Evolutionary conservation across 2,329 filamentous ascomycete species (phyloP).

Genomic region (Sporothrix globosa): DNA sequence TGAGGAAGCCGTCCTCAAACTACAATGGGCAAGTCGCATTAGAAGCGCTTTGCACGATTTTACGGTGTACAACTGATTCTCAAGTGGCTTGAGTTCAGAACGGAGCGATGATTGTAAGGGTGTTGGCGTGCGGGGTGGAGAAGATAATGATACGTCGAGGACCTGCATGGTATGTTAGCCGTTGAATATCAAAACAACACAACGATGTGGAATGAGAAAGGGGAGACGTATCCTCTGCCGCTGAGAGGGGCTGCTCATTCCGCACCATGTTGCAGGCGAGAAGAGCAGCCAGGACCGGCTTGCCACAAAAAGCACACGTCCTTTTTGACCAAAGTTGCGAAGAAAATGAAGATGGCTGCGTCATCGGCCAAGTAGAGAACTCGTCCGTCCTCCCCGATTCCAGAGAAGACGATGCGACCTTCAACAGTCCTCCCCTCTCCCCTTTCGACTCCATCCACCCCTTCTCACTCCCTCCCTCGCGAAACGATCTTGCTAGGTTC

Average conservation of each 20-base stretch:
- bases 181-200: not conserved
- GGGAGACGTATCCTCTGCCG: conserved; percentile 54
- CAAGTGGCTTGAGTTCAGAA: not conserved
- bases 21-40: not conserved
- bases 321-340: conserved; percentile 40
- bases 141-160: not conserved
- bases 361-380: not conserved
- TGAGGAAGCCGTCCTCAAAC: not conserved
- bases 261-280: conserved; percentile 53
- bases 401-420: conserved; percentile 21
- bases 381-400: conserved; percentile 7
- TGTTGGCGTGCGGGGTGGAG: too few species aligned
- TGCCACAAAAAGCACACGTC: conserved; percentile 45
- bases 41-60: not conserved
- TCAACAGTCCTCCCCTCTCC: not conserved
- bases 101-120: too few species aligned
- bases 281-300: conserved; percentile 54
- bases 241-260: conserved; percentile 52
- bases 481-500: not conserved
- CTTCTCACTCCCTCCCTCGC: not conserved
- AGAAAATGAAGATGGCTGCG: not conserved
- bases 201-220: conserved; percentile 2
- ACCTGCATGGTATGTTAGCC: not conserved
- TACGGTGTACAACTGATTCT: not conserved
- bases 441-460: not conserved